Conservation (phyloP, 1,284 basidiomycete genomes). For the Boletus hoseneyae region DNA sequence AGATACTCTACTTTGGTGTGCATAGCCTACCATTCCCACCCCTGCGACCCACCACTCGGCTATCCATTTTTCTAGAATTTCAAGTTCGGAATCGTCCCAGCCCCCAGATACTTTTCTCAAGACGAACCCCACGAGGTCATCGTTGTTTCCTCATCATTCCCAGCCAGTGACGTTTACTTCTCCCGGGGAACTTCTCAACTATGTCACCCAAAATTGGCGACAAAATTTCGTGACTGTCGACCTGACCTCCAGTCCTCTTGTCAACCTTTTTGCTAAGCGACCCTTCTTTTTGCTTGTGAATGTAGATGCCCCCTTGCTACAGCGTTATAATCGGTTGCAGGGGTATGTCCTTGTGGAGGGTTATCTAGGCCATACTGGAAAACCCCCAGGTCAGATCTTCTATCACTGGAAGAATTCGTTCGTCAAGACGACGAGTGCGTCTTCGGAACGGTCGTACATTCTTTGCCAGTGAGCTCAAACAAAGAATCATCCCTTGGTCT, state of each 20-base stretch:
- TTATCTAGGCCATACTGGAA: constrained; percentile 13
- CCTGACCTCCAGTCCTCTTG: constrained; percentile 54
- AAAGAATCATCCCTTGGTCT: constrained; percentile 33
- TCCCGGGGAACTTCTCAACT: constrained; percentile 61
- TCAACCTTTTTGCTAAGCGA: constrained; percentile 76
- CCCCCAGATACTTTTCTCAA: constrained; percentile 15
- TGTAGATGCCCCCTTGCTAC: constrained; percentile 81
- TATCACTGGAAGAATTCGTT: constrained; percentile 69
- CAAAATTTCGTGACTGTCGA: constrained; percentile 80
- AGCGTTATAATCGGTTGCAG: constrained; percentile 51
- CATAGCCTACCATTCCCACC: constrained; percentile 10
- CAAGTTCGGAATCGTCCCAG: neutral
- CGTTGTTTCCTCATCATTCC: constrained; percentile 23
- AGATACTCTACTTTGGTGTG: neutral
- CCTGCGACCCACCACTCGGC: neutral
- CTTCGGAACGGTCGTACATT: constrained; percentile 40
- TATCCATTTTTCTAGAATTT: constrained; percentile 5
- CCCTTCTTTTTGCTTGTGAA: constrained; percentile 88
- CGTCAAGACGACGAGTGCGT: constrained; percentile 58
- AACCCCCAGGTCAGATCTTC: constrained; percentile 20
- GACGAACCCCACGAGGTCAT: constrained; percentile 21
- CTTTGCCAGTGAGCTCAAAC: neutral
- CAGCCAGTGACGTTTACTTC: constrained; percentile 44
- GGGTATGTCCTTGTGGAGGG: constrained; percentile 37
- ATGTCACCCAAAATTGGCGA: constrained; percentile 84